Base-by-base conservation (phyloP, 2,329 filamentous ascomycete species). In the Fusarium irregulare region DNA sequence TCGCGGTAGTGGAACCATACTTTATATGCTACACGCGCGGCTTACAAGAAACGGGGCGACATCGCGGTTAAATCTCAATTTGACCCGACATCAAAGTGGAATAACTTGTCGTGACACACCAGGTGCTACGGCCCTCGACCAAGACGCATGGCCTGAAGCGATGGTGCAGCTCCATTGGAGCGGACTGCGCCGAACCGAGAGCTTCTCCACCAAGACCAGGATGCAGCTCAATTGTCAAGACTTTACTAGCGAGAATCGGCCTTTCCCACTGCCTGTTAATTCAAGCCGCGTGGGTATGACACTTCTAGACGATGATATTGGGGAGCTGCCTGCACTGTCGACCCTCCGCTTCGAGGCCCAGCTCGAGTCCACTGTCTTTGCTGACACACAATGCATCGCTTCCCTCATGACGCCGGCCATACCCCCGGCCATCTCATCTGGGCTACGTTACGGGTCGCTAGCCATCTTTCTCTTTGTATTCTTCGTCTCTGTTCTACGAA, bases 221-320 rank as follows among this genome's bases (percentile, higher is more conserved):
- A 37, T 37, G 34, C 34, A n/a, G 18, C 34, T 37, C 18, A 37
- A 2, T 1, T 37, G 34, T 7, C 0, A n/a, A 0, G 1, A 37
- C 18, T 37, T 37, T 0, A 37, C 12, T 0, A 18, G 10, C 1
- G 18, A 37, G 2, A n/a, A 37, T 0, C 34, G 34, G 0, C 34
- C 34, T 1, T 6, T 37, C 3, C 34, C 10, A n/a, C 34, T 37
- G 18, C 34, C 18, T 0, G 0, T 37, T 4, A 37, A 37, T n/a
- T 37, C 34, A 1, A 37, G 34, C 34, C 18, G 34, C 9, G 18
- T 37, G 6, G n/a, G 3, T 37, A 37, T 37, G 34, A 6, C 18
- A n/a, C 34, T 37, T 37, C 4, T 37, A 0, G 18, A 37, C 10
- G 18, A 37, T 11, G 34, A 37, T 37, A 2, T 37, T 5, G 34